Evolutionary conservation across 1,139 yeast genomes (phyloP), one percentile per base, ranked within the genome.

Genomic region (Candida sanyaensis): DNA sequence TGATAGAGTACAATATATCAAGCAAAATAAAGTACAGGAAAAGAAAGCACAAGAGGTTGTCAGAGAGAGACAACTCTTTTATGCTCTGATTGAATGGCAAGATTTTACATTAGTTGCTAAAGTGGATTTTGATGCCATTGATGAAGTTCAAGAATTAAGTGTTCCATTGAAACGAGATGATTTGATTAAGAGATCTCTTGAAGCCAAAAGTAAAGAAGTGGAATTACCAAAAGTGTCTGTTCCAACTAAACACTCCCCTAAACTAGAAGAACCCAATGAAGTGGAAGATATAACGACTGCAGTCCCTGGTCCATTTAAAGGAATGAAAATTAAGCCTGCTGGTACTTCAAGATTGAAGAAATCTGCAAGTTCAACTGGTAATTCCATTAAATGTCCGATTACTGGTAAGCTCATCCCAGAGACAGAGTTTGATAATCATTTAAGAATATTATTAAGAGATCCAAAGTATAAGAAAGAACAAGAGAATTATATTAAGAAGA

Each of bases 81-180:
- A 77, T 66, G 92, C 95, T 0, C 80, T 86, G 29, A 85, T 90
- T 26, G 92, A 92, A 64, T 93, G 99, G 99, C 85, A 85, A 51
- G 89, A 88, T 52, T 91, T 91, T 60, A 71, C 77, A 1, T 72
- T 90, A 13, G 87, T 88, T 3, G 91, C 85, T 43, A 82, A 85
- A 1, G 73, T 90, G 10, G 81, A 78, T 46, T 86, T 91, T 57
- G 83, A 81, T 34, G 84, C 82, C 2, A 72, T 83, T 1, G 96
- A 89, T 62, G 74, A 76, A 47, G 83, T 78, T 12, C 77, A 79
- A 7, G 86, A 81, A 45, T 68, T 87, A 48, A 81, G 87, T 1
- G 64, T 71, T 1, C 93, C 97, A 0, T 59, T 86, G 48, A 68
- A 75, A n/a, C 62, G 83, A 50, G 75, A 80, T 5, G 86, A 84